Base-by-base conservation (phyloP, 148 eudicot genomes). In the Vaccinium myrtillus region DNA sequence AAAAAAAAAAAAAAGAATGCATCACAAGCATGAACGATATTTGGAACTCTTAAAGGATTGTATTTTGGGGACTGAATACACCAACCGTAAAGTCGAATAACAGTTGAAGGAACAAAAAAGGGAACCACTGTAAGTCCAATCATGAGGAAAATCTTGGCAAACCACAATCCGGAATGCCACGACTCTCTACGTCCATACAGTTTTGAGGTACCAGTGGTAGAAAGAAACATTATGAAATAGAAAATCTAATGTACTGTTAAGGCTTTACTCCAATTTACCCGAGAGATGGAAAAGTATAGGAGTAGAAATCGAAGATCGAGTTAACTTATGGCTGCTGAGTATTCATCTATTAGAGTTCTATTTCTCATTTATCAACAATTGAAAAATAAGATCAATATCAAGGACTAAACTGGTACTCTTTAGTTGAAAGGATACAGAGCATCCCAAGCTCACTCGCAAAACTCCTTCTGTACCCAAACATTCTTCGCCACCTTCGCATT, bases 391-490 rank as follows among this genome's bases (percentile, higher is more conserved):
- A 80, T 25, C 48, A 80, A 46, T 65, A n/a, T 11, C 11, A 48
- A 81, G 56, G n/a, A 58, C 69, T 56, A 19, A 54, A 79, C 25
- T 63, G 19, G 49, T 1, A 2, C 23, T 81, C 56, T 43, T 36
- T 23, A 59, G 46, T 19, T 56, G n/a, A 25, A 87, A 89, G 97
- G 98, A 95, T 95, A 93, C 98, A 76, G 90, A 95, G 81, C 97
- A 94, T 86, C 97, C 97, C 87, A 92, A 86, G 94, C 95, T 92
- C 83, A 94, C 95, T 0, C 95, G 92, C 79, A 95, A 80, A 48
- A 93, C 97, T 79, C 98, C 98, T 89, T 91, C 92, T 0, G 95
- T 87, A 63, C 98, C 98, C 83, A 94, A 87, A 83, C 98, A 93
- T 15, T 92, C 91, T 81, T 51, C 27, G 67, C 91, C 95, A n/a